Base-by-base conservation (phyloP, 164 flowering plant species). In the Kalanchoe fedtschenkoi region DNA sequence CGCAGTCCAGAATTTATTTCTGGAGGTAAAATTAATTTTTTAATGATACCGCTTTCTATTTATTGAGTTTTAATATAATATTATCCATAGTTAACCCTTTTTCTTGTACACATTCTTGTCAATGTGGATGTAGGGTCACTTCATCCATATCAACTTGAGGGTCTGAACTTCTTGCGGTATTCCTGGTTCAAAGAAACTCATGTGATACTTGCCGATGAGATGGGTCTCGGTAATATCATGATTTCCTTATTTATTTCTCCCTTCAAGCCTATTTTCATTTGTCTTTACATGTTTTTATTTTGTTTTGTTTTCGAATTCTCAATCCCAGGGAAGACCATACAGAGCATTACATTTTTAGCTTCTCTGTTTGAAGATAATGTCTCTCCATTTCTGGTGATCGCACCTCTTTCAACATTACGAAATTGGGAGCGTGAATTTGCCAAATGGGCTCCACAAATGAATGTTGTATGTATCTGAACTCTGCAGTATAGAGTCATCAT, bases 351-450 rank as follows among this genome's bases (percentile, higher is more conserved):
- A 51, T 87, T 91, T 71, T 67, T 95, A 56, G 97, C 97, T 54
- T 90, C 99, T 58, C 84, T 87, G 58, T 84, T 63, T 65, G 87
- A 80, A 66, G 97, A 85, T 33, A 74, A 70, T n/a, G 4, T 81
- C 19, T 66, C 37, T 67, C 97, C 99, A 34, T 83, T 84, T 79
- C 73, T 95, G 72, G 99, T 95, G 34, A 83, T 95, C 26, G 99
- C 99, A 28, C 99, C 99, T 43, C 89, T 95, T 60, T 95, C 99
- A 60, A 95, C 99, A 39, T 63, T 95, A 67, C 82, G 97, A 60
- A 95, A 95, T 69, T 95, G 99, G 97, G 99, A 95, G 64, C 92
- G 99, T 60, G 99, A 95, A 77, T 95, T 95, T 75, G 93, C 99
- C 43, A 84, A 85, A 24, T 95, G 99, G 99, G 99, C 99, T 14